A percentile compares a stretch with the other conserved stretches of the same genome.
These are phyloP conservation scores for Lactifluus rugatus DNA, from an alignment of 768 basidiomycete species.

Conservation along the genomic window DNA sequence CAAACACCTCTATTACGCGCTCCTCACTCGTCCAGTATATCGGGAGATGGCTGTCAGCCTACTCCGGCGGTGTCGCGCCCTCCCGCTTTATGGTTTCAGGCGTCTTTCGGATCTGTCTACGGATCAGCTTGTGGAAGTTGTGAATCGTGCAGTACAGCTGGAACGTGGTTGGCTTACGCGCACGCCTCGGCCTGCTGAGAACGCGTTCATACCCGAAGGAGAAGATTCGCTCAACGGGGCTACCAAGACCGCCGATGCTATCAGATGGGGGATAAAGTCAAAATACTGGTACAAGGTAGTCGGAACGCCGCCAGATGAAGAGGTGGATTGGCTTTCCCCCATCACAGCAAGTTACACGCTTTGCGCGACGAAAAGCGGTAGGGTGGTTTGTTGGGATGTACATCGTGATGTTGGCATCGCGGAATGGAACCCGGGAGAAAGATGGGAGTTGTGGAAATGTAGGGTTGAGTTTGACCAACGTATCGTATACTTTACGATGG, in stretches of 20 bases:
- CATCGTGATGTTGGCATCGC: conserved; percentile 50
- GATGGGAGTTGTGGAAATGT: conserved; percentile 73
- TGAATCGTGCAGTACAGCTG: conserved; percentile 51
- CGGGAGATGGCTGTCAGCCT: conserved; percentile 53
- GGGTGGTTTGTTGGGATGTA: conserved; percentile 71
- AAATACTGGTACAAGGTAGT: conserved; percentile 59
- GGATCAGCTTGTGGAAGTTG: conserved; percentile 48
- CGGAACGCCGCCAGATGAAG: conserved; percentile 54
- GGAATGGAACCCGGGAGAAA: conserved; percentile 53
- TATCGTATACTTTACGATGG: conserved; percentile 69
- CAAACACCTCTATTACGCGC: conserved; percentile 49
- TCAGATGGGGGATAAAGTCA: conserved; percentile 24
- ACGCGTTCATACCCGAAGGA: conserved; percentile 21
- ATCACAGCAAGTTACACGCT: conserved; percentile 68
- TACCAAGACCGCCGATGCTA: not conserved
- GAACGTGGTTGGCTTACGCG: conserved; percentile 55
- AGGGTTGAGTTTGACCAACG: conserved; percentile 64
- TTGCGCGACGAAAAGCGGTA: conserved; percentile 68
- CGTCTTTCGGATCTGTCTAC: conserved; percentile 57
- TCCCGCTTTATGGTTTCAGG: conserved; percentile 63
- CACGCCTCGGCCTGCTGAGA: conserved; percentile 41
- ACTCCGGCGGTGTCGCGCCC: conserved; percentile 54
- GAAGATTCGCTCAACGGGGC: not conserved
- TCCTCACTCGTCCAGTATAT: conserved; percentile 58
- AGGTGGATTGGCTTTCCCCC: conserved; percentile 69